Evolutionary conservation across 2,329 filamentous ascomycete genomes (phyloP).

Genomic region (Arthrobotrys entomopaga): DNA sequence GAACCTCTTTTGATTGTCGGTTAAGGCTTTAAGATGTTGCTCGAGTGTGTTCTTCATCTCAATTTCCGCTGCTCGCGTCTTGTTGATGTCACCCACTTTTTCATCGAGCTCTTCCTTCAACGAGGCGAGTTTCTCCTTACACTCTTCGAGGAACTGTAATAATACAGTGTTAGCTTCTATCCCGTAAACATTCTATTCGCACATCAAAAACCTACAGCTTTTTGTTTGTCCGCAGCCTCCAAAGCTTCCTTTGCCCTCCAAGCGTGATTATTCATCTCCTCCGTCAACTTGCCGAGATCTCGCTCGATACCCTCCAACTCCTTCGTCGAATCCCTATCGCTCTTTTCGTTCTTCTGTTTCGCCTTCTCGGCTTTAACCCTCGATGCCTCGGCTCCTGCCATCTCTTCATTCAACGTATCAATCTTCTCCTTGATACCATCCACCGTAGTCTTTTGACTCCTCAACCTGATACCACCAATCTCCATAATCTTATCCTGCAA

Average conservation of each 20-base stretch:
- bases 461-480: constrained; percentile 90
- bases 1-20: constrained; percentile 84
- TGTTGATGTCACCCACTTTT: constrained; percentile 85
- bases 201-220: constrained; percentile 66
- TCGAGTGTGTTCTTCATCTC: constrained; percentile 99
- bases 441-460: constrained; percentile 88
- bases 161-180: constrained; percentile 57
- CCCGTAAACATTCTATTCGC: neutral
- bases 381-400: constrained; percentile 85
- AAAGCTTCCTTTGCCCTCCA: constrained; percentile 78
- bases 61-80: constrained; percentile 87
- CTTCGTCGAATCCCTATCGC: constrained; percentile 78
- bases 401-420: constrained; percentile 78
- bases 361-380: constrained; percentile 96
- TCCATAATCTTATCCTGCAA: constrained; percentile 99
- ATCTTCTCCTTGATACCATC: constrained; percentile 90
- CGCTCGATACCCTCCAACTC: constrained; percentile 77
- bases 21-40: constrained; percentile 88
- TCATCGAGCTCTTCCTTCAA: constrained; percentile 88
- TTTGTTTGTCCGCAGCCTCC: constrained; percentile 80
- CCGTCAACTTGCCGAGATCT: constrained; percentile 81
- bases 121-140: constrained; percentile 80
- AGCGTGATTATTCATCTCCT: constrained; percentile 80
- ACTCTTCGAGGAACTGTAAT: constrained; percentile 73
- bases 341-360: constrained; percentile 84